Evolutionary conservation across 208 protist genomes (phyloP).

Genomic region (Jaenimonas drosophilae): DNA sequence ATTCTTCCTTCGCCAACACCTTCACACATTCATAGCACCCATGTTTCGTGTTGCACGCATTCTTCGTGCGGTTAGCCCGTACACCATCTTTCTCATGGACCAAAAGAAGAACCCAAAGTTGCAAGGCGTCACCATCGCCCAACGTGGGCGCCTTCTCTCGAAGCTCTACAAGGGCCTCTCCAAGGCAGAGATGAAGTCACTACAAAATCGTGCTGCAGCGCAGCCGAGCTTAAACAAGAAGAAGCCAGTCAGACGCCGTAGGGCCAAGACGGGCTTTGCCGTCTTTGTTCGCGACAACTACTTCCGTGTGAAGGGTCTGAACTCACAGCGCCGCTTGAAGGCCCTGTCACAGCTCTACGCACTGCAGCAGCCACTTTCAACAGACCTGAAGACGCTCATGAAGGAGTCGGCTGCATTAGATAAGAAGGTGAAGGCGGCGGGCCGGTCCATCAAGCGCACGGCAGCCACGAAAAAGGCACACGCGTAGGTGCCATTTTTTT

Average conservation of each 20-base stretch:
- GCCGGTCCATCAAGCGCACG: no score
- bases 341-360: constrained; percentile 76
- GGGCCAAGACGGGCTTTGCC: not conserved
- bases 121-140: constrained; percentile 47
- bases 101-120: constrained; percentile 77
- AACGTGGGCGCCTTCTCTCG: constrained; percentile 52
- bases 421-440: constrained; percentile 6
- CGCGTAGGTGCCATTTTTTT: no score
- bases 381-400: constrained; percentile 44
- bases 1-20: no score
- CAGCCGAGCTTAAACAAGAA: constrained; percentile 43
- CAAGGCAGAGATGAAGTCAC: constrained; percentile 29
- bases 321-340: constrained; percentile 50
- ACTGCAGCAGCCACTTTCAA: constrained; percentile 45
- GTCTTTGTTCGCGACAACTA: constrained; percentile 74
- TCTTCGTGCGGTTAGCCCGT: constrained; percentile 68
- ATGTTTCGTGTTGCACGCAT: constrained; percentile 61
- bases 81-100: constrained; percentile 85
- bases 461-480: no score
- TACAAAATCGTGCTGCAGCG: constrained; percentile 47
- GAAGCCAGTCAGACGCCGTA: constrained; percentile 7
- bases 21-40: no score
- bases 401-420: constrained; percentile 14
- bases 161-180: constrained; percentile 82
- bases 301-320: constrained; percentile 47